These are phyloP conservation scores for Gossypium schwendimanii DNA, from an alignment of 441 rosid genomes.

Conservation along the genomic window DNA sequence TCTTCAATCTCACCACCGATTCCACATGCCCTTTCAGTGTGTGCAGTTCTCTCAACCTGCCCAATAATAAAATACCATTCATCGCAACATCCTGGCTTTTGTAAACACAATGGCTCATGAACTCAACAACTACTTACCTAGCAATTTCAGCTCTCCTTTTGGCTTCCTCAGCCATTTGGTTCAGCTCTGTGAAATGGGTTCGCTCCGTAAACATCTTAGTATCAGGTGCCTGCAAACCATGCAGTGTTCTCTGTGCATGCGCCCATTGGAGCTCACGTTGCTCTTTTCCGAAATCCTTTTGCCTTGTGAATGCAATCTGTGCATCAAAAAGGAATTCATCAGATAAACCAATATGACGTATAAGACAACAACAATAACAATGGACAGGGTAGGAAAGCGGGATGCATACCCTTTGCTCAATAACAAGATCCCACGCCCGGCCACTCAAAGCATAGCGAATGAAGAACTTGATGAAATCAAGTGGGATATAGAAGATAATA, in stretches of 20 bases:
- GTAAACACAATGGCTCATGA: background rate
- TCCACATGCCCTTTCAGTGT: constrained; percentile 92
- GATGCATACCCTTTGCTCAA: constrained; percentile 81
- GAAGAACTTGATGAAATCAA: constrained; percentile 82
- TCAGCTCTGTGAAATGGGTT: constrained; percentile 72
- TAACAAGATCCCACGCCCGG: constrained; percentile 96
- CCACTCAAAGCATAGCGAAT: constrained; percentile 92
- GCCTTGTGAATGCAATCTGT: constrained; percentile 87
- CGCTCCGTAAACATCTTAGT: constrained; percentile 84
- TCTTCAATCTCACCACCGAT: constrained; percentile 86
- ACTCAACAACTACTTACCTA: constrained; percentile 36
- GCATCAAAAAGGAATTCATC: constrained; percentile 15
- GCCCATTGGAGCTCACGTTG: constrained; percentile 98
- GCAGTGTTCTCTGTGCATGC: constrained; percentile 93
- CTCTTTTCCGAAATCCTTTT: constrained; percentile 92
- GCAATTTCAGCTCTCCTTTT: constrained; percentile 96
- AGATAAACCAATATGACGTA: background rate
- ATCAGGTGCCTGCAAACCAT: constrained; percentile 85
- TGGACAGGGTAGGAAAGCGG: background rate
- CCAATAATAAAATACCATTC: background rate
- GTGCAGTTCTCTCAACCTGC: constrained; percentile 85
- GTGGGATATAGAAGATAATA: constrained; percentile 74
- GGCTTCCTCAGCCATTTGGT: constrained; percentile 94
- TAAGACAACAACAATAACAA: background rate
- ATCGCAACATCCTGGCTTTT: background rate